Evolutionary conservation across 768 basidiomycete species (phyloP), one percentile per base, ranked within the genome.

Genomic region (Kwoniella mangroviensis): DNA sequence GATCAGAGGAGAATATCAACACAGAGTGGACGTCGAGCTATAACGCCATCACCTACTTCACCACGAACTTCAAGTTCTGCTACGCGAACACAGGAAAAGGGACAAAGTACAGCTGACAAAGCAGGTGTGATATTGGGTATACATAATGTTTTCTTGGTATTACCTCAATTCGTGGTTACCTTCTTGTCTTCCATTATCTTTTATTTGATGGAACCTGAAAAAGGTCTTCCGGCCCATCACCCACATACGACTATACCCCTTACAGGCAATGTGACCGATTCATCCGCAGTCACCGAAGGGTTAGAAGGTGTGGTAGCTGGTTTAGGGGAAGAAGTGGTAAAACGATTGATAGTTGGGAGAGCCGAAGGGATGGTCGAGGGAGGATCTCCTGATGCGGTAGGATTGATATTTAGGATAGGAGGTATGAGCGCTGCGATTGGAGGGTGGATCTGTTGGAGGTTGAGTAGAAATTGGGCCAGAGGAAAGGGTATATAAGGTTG

Each of bases 141-240:
- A 63, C 94, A 98, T 83, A 98, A 97, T 78, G 88, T 97, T 68
- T 96, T 92, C 83, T 86, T 98, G 71, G 96, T 98, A 68, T 84
- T 97, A 7, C 96, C 96, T 0, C 96, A 98, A 78, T 95, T 98
- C 83, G 86, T 98, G 51, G 91, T 95, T 41, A 95, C 92, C 0
- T 93, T 90, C 24, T 82, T 98, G 4, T 89, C 93, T 0, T 89
- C 94, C 11, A 84, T 95, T 70, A 87, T 98, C 56, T 97, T 98
- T 77, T 92, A 91, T 17, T 83, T 97, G 4, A 86, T 94, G 70
- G 94, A 96, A 69, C 90, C 91, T 4, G 76, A 74, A 3, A 68
- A 75, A 34, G 56, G 72, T 7, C n/a, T 81, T 10, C 72, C 81
- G 41, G 73, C 72, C 1, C 70, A 77, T 40, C 73, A 73, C 65